A percentile compares a stretch with the other conserved stretches of the same genome.
phyloP scores from a whole-genome alignment of 768 basidiomycete genomes.

The Hydnum rufescens region DNA sequence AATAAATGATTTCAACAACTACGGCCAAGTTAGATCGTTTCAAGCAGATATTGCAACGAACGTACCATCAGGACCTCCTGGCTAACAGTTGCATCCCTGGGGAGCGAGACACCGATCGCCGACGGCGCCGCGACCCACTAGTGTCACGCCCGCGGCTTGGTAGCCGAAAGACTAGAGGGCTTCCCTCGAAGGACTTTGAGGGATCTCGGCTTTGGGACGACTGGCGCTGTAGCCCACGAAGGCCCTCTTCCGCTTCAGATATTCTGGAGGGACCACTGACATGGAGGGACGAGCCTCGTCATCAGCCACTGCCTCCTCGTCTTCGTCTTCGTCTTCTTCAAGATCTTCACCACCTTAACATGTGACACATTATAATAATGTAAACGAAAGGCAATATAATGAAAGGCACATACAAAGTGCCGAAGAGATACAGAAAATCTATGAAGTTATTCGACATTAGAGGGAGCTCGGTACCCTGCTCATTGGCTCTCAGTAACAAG shows the following conservation, averaged over 20 bases:
- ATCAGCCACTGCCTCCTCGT: conserved; percentile 37
- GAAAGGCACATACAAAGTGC: conserved; percentile 57
- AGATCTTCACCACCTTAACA: conserved; percentile 86
- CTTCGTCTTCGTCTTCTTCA: conserved; percentile 63
- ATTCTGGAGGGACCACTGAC: conserved; percentile 2
- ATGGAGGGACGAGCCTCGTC: background rate
- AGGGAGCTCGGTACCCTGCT: conserved; percentile 39
- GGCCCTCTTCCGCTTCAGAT: background rate
- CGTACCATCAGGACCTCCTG: conserved; percentile 87
- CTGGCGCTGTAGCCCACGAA: background rate
- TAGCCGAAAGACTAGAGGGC: conserved; percentile 10
- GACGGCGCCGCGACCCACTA: background rate
- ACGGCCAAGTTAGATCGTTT: conserved; percentile 3
- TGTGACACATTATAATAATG: background rate
- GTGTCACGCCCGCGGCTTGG: conserved; percentile 14
- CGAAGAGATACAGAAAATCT: conserved; percentile 86
- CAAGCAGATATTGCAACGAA: conserved; percentile 1
- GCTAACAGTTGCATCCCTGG: conserved; percentile 74
- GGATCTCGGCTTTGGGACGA: background rate
- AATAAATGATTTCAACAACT: conserved; percentile 86
- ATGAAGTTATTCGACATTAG: conserved; percentile 63
- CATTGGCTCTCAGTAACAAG: conserved; percentile 48
- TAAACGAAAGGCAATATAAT: background rate
- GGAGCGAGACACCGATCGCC: conserved; percentile 20
- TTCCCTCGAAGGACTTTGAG: background rate